A percentile compares a stretch with the other conserved stretches of the same genome.
phyloP scores from a whole-genome alignment of 345 rosid genomes.

The Aurinia saxatilis region DNA sequence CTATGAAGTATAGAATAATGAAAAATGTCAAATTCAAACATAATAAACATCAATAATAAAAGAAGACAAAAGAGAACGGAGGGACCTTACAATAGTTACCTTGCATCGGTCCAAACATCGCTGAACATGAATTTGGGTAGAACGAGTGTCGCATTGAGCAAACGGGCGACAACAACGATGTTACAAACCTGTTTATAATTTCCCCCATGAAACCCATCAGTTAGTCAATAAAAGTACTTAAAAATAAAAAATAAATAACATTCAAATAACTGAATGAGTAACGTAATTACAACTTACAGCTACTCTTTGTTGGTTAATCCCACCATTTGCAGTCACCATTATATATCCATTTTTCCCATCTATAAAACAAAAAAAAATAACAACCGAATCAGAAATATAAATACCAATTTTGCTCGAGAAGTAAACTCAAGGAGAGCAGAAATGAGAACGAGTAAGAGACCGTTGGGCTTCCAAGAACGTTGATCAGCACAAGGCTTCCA shows the following conservation, averaged over 20 bases:
- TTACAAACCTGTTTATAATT: slow-evolving; percentile 68
- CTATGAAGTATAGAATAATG: slow-evolving; percentile 33
- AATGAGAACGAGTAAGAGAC: slow-evolving; percentile 36
- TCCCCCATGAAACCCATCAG: neutral
- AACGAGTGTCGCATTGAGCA: slow-evolving; percentile 84
- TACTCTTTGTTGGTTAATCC: slow-evolving; percentile 93
- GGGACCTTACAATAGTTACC: slow-evolving; percentile 44
- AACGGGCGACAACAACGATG: slow-evolving; percentile 75
- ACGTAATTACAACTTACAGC: slow-evolving; percentile 54
- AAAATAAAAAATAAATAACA: neutral
- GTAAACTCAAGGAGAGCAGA: neutral
- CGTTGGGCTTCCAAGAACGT: slow-evolving; percentile 60
- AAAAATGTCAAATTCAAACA: neutral
- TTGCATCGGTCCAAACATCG: slow-evolving; percentile 87
- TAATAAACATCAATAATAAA: neutral
- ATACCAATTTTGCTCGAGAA: neutral
- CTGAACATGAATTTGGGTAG: slow-evolving; percentile 90
- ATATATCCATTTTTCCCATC: slow-evolving; percentile 88
- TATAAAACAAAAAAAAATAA: slow-evolving; percentile 14
- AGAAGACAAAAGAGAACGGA: slow-evolving; percentile 1
- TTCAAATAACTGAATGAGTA: neutral
- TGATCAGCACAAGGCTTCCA: slow-evolving; percentile 93
- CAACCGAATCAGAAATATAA: neutral
- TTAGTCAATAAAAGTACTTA: slow-evolving; percentile 6
- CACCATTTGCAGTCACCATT: slow-evolving; percentile 94